Base-by-base conservation (phyloP, 331 rosid genomes). In the Phaseolus coccineus region DNA sequence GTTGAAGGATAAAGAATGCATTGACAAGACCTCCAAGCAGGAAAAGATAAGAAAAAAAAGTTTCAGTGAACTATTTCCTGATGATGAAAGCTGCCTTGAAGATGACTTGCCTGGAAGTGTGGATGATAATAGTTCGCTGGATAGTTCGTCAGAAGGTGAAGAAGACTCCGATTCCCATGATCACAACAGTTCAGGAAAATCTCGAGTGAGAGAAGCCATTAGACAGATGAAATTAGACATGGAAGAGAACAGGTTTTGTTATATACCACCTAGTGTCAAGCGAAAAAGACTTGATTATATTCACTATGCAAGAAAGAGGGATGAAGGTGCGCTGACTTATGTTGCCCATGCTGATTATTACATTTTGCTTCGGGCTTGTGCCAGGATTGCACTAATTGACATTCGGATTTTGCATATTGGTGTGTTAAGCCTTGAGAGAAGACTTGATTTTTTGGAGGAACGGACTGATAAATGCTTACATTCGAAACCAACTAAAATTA, bases 271-370 rank as follows among this genome's bases (percentile, higher is more conserved):
- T 2, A 84, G 90, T 82, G 78, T 63, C 65, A 80, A 83, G 28
- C 10, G 15, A 31, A 88, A 74, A 78, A 86, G 84, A 81, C 76
- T 71, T 12, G 93, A 74, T 77, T 94, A 94, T 81, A 87, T 92
- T 76, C 96, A 87, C 63, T 94, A 91, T 59, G 85, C 69, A 30
- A 87, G 98, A 80, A 95, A 92, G 88, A 84, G 44, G 56, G 95
- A 85, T 53, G 81, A 79, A 50, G 97, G 97, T 73, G 89, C 85
- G 30, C 71, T 75, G 27, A 81, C 89, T n/a, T 92, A 91, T 55
- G 94, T 33, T 35, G 96, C 96, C 15, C 97, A 92, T 83, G 97
- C 99, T 22, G 99, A 95, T 83, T 95, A 92, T 78, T 94, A 92
- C 89, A 86, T 92, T 69, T 75, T 92, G 82, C 98, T 94, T 56